These are phyloP conservation scores for Skeletonema menzelii DNA, from an alignment of 108 stramenopile species.

Conservation along the genomic window DNA sequence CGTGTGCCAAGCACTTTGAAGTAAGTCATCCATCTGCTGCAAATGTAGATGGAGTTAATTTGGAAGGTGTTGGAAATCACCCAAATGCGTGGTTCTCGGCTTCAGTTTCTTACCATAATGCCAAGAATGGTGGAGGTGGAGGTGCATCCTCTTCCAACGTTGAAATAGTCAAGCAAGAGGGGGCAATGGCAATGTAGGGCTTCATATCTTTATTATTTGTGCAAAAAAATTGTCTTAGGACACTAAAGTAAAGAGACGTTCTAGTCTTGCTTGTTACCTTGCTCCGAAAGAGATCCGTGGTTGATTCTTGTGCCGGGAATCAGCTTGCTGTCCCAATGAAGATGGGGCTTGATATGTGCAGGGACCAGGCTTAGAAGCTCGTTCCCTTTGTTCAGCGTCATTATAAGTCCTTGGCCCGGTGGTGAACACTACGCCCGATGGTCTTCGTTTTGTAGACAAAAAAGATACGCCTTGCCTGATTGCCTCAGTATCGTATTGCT, in stretches of 20 bases:
- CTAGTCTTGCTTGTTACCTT: conserved; percentile 14
- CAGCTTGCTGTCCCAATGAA: conserved; percentile 41
- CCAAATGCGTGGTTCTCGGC: conserved; percentile 97
- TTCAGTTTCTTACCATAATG: conserved; percentile 61
- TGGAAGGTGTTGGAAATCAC: conserved; percentile 94
- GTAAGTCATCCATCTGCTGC: conserved; percentile 76
- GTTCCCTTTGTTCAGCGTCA: conserved; percentile 35
- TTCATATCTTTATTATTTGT: neutral
- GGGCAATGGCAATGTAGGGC: neutral
- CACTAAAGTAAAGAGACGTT: neutral
- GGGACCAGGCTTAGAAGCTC: conserved; percentile 43
- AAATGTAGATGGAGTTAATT: conserved; percentile 40
- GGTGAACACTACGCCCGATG: conserved; percentile 45
- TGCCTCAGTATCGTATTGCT: conserved; percentile 45
- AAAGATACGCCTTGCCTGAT: conserved; percentile 23
- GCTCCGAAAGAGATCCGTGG: conserved; percentile 47
- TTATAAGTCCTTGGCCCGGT: conserved; percentile 58
- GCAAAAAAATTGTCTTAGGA: no score
- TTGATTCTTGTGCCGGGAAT: conserved; percentile 44
- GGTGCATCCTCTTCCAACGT: neutral
- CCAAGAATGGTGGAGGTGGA: conserved; percentile 41
- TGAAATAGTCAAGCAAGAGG: conserved; percentile 13
- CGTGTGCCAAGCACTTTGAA: conserved; percentile 96
- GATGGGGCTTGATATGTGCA: conserved; percentile 23
- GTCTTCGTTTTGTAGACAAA: conserved; percentile 39